A percentile compares a stretch with the other conserved stretches of the same genome.
Conservation (phyloP, 106 monocot species). For the Dendrobium nobile region DNA sequence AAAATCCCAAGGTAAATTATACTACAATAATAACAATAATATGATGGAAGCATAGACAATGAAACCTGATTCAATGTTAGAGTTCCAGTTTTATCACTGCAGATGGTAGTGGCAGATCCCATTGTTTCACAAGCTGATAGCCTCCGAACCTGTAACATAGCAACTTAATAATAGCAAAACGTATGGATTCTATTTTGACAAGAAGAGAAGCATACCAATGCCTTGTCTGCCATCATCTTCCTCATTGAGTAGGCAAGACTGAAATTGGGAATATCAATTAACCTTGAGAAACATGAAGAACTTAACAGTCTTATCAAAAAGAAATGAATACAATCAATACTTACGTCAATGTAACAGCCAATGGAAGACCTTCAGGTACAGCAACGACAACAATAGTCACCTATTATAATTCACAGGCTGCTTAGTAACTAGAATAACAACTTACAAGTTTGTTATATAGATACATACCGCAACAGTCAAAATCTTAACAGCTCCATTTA, state of each 20-base stretch:
- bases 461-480: slow-evolving; percentile 34
- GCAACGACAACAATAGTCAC: slow-evolving; percentile 28
- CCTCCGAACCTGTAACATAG: slow-evolving; percentile 57
- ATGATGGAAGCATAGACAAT: not conserved
- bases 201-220: slow-evolving; percentile 4
- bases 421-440: not conserved
- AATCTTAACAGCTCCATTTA: slow-evolving; percentile 20
- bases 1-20: not conserved
- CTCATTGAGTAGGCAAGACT: slow-evolving; percentile 22
- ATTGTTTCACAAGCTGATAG: slow-evolving; percentile 99
- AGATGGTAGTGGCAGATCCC: slow-evolving; percentile 97
- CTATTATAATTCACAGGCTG: not conserved
- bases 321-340: not conserved
- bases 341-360: slow-evolving; percentile 18
- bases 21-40: not conserved
- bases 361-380: slow-evolving; percentile 20
- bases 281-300: not conserved
- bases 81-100: slow-evolving; percentile 97
- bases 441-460: not conserved
- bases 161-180: not conserved
- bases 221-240: slow-evolving; percentile 24
- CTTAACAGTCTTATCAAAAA: not conserved
- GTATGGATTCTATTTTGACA: not conserved
- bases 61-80: slow-evolving; percentile 79
- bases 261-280: not conserved